Base-by-base conservation (phyloP, 2,329 filamentous ascomycete genomes). In the Trichoderma atroviride region DNA sequence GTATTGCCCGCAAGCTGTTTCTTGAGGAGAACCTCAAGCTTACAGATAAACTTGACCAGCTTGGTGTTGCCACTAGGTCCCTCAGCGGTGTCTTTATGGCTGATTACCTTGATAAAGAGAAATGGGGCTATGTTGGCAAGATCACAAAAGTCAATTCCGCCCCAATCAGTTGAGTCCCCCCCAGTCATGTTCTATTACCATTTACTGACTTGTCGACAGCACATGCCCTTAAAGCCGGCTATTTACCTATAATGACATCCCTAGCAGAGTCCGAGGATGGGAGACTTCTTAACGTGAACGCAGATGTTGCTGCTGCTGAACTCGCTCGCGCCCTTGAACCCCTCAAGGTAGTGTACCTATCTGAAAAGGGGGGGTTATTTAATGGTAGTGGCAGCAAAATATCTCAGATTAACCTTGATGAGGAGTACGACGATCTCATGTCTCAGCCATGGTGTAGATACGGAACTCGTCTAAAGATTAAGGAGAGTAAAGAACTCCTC, bases 261-360 rank as follows among this genome's bases (percentile, higher is more conserved):
- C 7, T 58, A 3, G 56, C 56, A 22, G 56, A 58, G 35, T 33
- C 27, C 10, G 56, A 58, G 27, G 56, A 58, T 40, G 56, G 56
- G 11, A 35, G 56, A 33, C 56, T 58, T n/a, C 27, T 58, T 3
- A 58, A 58, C 27, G 56, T 58, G 19, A 58, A 58, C 27, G 56
- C 56, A 40, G 56, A 58, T 58, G 56, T 58, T 27, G 56, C 56
- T 33, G 56, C 56, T 58, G 56, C 56, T 58, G 56, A 58, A 58
- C 56, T 58, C 27, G 56, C 56, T n/a, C 56, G 56, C 16, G n/a
- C 56, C n/a, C 56, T 58, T 24, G 24, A 58, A 31, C 56, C 56
- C 56, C 56, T 58, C 33, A 58, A 58, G 27, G 56, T 58, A 35
- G 56, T 58, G 7, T 58, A 58, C 16, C 56, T 58, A 22, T 24